Evolutionary conservation across 164 flowering plant species (phyloP), one percentile per base, ranked within the genome.

Genomic region (Sedum album): DNA sequence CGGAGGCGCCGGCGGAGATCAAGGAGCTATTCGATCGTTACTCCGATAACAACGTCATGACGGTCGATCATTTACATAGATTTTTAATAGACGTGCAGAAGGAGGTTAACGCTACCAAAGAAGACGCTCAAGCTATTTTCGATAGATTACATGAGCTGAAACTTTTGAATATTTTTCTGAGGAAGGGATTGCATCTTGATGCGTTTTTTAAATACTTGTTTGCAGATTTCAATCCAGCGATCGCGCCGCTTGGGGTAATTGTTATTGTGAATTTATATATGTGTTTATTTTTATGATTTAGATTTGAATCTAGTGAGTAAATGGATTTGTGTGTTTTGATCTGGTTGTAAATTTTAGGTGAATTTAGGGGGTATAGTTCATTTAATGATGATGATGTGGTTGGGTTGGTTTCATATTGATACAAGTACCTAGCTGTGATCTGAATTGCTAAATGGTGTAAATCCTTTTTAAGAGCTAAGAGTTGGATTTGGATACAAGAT

Each of bases 1-100:
- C 87, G 7, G 97, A 83, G 66, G 86, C 93, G n/a, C 96, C 99
- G 60, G 71, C 66, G 35, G 91, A 85, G 66, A 75, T 94, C 74
- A 88, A 85, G 76, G 30, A 53, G 36, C 61, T 91, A 2, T 94
- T 91, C 76, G 72, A 74, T 0, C 71, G 42, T 30, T 88, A 85
- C 79, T 82, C 99, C 0, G 91, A 84, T 72, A 85, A 84, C 74
- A 95, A 88, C 5, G 38, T 76, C 42, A 89, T 91, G 96, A 74
- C 62, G 67, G 80, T 71, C 18, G 89, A 84, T 62, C 82, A 83
- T 36, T 80, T 94, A 28, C 88, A 77, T 2, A 66, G 82, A 28
- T 94, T 94, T 81, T 57, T 94, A 69, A 71, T 77, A 11, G 90
- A 91, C 69, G 79, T 78, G 6, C 98, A 91, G 77, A 75, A 76